Conservation (phyloP, 192 early-diverging fungal genomes). For the Mortierella alpina region DNA sequence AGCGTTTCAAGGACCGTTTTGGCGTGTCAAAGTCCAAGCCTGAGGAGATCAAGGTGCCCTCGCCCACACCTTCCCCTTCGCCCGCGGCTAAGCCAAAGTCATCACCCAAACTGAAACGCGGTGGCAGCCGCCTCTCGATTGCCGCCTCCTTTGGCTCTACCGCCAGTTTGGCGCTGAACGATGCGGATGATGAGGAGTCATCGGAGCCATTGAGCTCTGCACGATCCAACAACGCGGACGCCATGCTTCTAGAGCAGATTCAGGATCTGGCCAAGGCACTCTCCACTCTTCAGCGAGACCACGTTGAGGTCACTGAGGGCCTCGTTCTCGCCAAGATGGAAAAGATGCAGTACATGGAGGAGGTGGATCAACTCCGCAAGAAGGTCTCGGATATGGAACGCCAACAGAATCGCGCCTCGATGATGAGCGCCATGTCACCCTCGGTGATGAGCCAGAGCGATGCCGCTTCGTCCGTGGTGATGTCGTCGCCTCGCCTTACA, state of each 20-base stretch:
- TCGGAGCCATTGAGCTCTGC: not conserved
- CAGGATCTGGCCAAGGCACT: conserved; percentile 74
- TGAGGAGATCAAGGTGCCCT: conserved; percentile 16
- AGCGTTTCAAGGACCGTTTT: conserved; percentile 59
- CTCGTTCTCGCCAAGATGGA: conserved; percentile 67
- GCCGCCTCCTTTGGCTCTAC: conserved; percentile 43
- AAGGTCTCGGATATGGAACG: conserved; percentile 55
- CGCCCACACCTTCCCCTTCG: not conserved
- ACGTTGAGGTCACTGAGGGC: conserved; percentile 71
- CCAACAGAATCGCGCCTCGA: conserved; percentile 59
- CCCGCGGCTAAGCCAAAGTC: conserved; percentile 10
- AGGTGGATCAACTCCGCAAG: conserved; percentile 65
- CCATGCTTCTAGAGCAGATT: conserved; percentile 66
- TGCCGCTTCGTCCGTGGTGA: conserved; percentile 34
- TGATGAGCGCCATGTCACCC: conserved; percentile 43
- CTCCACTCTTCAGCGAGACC: conserved; percentile 76
- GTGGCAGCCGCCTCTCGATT: conserved; percentile 41
- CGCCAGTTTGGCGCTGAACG: conserved; percentile 10
- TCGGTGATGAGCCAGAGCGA: conserved; percentile 51
- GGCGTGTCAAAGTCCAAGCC: conserved; percentile 31
- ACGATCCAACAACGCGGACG: conserved; percentile 12
- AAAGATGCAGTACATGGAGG: conserved; percentile 60
- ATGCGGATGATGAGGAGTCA: conserved; percentile 17
- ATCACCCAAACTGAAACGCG: conserved; percentile 25
- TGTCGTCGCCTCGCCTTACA: conserved; percentile 19